These are phyloP conservation scores for Candida insectalens DNA, from an alignment of 805 yeast species.

Conservation along the genomic window DNA sequence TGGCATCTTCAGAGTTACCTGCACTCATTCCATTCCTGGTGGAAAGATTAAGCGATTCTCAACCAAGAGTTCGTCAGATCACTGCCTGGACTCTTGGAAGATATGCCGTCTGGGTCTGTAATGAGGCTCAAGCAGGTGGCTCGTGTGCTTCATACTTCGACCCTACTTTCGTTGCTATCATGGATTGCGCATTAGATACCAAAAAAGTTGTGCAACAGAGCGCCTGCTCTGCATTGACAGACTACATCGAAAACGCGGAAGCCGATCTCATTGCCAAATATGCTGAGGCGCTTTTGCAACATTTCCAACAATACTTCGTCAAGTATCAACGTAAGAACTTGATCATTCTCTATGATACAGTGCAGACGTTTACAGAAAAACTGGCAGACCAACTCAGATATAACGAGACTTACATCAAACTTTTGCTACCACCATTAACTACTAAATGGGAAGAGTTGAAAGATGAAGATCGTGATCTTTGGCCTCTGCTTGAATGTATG, in stretches of 20 bases:
- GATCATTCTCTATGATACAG: conserved; percentile 77
- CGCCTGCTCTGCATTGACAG: conserved; percentile 80
- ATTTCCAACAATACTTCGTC: conserved; percentile 64
- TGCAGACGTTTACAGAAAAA: conserved; percentile 80
- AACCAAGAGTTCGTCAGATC: conserved; percentile 85
- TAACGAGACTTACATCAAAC: conserved; percentile 47
- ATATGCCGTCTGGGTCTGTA: conserved; percentile 73
- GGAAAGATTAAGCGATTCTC: conserved; percentile 61
- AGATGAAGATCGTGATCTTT: conserved; percentile 76
- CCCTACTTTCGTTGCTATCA: conserved; percentile 71
- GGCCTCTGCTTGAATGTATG: conserved; percentile 91
- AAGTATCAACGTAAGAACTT: conserved; percentile 76
- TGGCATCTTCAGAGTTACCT: conserved; percentile 65
- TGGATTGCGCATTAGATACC: conserved; percentile 66
- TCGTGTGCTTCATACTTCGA: conserved; percentile 56
- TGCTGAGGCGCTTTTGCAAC: conserved; percentile 56
- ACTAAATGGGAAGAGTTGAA: conserved; percentile 66
- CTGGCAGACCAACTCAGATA: conserved; percentile 45
- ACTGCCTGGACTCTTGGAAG: conserved; percentile 94
- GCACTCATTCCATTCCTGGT: conserved; percentile 77
- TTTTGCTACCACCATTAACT: conserved; percentile 73
- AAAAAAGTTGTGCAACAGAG: conserved; percentile 94
- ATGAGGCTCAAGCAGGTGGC: conserved; percentile 54
- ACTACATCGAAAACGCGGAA: conserved; percentile 72
- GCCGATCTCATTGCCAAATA: conserved; percentile 50